These are phyloP conservation scores for Nigrospora osmanthi DNA, from an alignment of 2,329 filamentous ascomycete genomes.

Conservation along the genomic window DNA sequence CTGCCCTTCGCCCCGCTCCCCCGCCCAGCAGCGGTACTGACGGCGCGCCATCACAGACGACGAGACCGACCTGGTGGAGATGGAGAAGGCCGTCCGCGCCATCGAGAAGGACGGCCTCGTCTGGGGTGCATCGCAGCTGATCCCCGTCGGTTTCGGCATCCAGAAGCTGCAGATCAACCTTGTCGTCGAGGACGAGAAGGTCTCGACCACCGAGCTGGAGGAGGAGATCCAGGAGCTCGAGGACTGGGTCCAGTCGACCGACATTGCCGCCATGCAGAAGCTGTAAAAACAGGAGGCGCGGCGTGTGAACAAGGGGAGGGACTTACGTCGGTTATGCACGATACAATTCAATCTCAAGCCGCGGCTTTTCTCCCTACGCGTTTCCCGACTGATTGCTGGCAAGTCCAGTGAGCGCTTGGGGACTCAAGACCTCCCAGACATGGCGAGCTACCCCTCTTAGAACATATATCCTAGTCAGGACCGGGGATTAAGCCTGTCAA, in stretches of 20 bases:
- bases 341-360: too few relatives aligned
- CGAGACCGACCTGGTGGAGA: slow-evolving; percentile 80
- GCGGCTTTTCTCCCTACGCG: too few relatives aligned
- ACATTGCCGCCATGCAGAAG: slow-evolving; percentile 88
- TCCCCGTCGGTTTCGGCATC: slow-evolving; percentile 92
- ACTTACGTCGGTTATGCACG: too few relatives aligned
- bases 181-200: slow-evolving; percentile 94
- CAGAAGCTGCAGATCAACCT: slow-evolving; percentile 99
- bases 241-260: slow-evolving; percentile 92
- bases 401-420: too few relatives aligned
- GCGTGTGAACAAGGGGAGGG: too few relatives aligned
- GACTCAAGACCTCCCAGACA: too few relatives aligned
- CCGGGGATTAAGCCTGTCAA: too few relatives aligned
- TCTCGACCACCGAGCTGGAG: slow-evolving; percentile 81
- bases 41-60: slow-evolving; percentile 53
- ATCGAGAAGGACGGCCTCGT: slow-evolving; percentile 92
- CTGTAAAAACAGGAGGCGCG: slow-evolving; percentile 46
- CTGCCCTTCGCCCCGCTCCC: neutral
- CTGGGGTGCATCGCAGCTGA: slow-evolving; percentile 88
- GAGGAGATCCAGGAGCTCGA: slow-evolving; percentile 75
- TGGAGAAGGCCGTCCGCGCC: slow-evolving; percentile 72
- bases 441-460: too few relatives aligned
- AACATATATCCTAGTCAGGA: too few relatives aligned
- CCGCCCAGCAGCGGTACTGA: neutral
- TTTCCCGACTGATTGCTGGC: too few relatives aligned